Conservation (phyloP, 2,329 filamentous ascomycete species). For the Calonectria pseudoreteaudii region DNA sequence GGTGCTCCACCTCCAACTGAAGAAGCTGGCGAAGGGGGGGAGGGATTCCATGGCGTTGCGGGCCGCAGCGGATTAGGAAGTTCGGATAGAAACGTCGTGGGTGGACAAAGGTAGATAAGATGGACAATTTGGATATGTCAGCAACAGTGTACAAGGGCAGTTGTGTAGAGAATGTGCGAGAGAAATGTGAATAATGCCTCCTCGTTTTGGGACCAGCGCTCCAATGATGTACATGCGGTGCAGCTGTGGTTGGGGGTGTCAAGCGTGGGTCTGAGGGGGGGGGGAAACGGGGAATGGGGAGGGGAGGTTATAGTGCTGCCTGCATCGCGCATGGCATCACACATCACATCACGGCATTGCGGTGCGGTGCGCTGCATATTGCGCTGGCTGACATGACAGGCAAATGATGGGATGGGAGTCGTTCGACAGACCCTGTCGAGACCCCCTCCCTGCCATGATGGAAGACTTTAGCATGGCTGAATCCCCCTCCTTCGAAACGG, state of each 20-base stretch:
- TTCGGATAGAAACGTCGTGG: conserved; percentile 1
- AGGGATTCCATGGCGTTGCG: conserved; percentile 1
- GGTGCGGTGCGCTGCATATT: conserved; percentile 12
- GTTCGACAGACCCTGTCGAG: conserved; percentile 22
- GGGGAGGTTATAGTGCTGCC: conserved; percentile 8
- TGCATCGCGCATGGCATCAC: conserved; percentile 16
- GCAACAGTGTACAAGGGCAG: not conserved
- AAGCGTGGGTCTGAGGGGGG: not conserved
- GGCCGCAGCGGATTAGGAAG: conserved; percentile 8
- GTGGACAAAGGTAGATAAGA: conserved; percentile 1
- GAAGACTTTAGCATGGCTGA: conserved; percentile 3
- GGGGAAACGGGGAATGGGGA: not conserved
- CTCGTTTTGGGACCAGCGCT: not conserved
- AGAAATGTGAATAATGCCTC: conserved; percentile 4
- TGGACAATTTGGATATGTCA: not conserved
- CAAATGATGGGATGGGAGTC: conserved; percentile 23
- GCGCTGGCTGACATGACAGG: conserved; percentile 15
- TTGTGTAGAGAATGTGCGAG: not conserved
- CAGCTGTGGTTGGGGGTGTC: not conserved
- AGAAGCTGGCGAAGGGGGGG: not conserved
- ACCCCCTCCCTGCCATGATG: conserved; percentile 16
- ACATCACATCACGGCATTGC: conserved; percentile 18
- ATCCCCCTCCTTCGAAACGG: conserved; percentile 13
- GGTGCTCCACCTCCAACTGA: not conserved
- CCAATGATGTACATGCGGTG: not conserved